These are phyloP conservation scores for Ballota nigra DNA, from an alignment of 257 asterid species.

Conservation along the genomic window DNA sequence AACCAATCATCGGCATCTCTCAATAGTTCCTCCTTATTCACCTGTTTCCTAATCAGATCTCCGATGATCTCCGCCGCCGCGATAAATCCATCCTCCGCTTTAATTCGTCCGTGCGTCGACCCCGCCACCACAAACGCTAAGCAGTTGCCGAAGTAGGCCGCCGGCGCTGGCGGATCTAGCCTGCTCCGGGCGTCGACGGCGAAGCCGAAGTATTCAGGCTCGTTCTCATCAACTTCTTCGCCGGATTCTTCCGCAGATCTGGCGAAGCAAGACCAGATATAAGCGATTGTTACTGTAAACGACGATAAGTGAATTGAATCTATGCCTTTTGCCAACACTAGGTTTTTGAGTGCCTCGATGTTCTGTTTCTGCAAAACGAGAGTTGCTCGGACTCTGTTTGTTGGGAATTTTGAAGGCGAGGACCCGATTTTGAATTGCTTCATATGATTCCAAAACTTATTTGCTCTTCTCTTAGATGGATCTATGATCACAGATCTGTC, in stretches of 20 bases:
- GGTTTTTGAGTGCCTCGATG: conserved; percentile 28
- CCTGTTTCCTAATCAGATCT: conserved; percentile 24
- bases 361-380: conserved; percentile 24
- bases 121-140: conserved; percentile 14
- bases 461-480: conserved; percentile 25
- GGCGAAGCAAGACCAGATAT: conserved; percentile 38
- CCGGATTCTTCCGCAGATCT: conserved; percentile 19
- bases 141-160: conserved; percentile 44
- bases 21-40: conserved; percentile 30
- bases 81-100: conserved; percentile 18
- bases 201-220: conserved; percentile 25
- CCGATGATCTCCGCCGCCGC: conserved; percentile 26
- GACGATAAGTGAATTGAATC: conserved; percentile 31
- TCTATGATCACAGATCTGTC: conserved; percentile 46
- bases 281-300: conserved; percentile 33
- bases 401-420: conserved; percentile 2
- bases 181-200: conserved; percentile 39
- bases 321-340: neutral
- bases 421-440: neutral
- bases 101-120: conserved; percentile 25
- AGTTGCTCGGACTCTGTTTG: conserved; percentile 35
- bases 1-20: conserved; percentile 31
- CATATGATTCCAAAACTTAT: conserved; percentile 28
- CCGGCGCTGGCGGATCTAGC: conserved; percentile 34
- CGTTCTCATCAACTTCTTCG: conserved; percentile 25